A percentile compares a stretch with the other conserved stretches of the same genome.
Conservation (phyloP, 768 basidiomycete species). For the Royoungia palumana region DNA sequence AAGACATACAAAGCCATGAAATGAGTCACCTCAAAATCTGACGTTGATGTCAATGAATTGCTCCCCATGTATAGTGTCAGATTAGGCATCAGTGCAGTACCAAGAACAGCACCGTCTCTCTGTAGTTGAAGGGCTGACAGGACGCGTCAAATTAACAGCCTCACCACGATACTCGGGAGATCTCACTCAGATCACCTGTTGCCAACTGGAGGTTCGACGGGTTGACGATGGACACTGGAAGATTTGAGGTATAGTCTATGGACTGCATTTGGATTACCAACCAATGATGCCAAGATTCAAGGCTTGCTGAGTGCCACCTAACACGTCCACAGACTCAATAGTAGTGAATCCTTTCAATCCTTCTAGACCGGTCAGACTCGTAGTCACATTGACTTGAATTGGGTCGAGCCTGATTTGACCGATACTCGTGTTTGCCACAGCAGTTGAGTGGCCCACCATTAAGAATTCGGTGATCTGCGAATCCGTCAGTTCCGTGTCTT, state of each 20-base stretch:
- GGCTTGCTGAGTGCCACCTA: conserved; percentile 57
- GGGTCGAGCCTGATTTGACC: conserved; percentile 67
- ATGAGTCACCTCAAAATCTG: conserved; percentile 44
- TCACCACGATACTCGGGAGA: not conserved
- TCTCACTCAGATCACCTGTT: conserved; percentile 62
- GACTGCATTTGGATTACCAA: conserved; percentile 20
- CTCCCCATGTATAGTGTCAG: conserved; percentile 57
- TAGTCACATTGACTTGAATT: conserved; percentile 69
- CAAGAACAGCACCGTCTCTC: conserved; percentile 49
- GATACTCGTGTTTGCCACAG: conserved; percentile 58
- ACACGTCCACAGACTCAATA: conserved; percentile 61
- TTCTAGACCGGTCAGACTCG: conserved; percentile 54
- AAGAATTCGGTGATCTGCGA: conserved; percentile 46
- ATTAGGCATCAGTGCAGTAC: conserved; percentile 60
- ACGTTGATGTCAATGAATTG: conserved; percentile 50
- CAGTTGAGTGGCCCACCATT: conserved; percentile 56
- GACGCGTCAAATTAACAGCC: not conserved
- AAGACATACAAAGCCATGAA: not conserved
- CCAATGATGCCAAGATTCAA: conserved; percentile 60
- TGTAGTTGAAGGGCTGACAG: conserved; percentile 52
- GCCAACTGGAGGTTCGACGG: conserved; percentile 63
- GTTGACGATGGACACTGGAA: conserved; percentile 59
- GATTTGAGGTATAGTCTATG: not conserved
- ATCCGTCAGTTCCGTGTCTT: conserved; percentile 58
- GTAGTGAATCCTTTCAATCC: conserved; percentile 55